These are phyloP conservation scores for Exophiala calicioides DNA, from an alignment of 2,329 filamentous ascomycete species.

Conservation along the genomic window DNA sequence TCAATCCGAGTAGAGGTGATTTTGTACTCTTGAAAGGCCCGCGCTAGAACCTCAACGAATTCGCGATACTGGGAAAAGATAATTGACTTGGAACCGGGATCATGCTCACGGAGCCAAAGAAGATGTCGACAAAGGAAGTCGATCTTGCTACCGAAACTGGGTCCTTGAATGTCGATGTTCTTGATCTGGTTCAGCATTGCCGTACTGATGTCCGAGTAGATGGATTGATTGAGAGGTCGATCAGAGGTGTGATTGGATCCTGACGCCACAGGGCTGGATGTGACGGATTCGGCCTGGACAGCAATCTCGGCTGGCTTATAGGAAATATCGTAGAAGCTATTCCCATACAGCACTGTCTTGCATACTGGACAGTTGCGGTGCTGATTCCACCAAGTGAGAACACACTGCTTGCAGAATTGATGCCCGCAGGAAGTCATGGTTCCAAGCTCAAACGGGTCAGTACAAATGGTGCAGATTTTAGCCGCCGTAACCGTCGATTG, in stretches of 20 bases:
- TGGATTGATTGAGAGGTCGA: conserved; percentile 48
- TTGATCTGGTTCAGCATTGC: conserved; percentile 77
- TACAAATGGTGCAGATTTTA: conserved; percentile 83
- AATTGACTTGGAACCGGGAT: conserved; percentile 85
- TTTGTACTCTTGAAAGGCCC: conserved; percentile 68
- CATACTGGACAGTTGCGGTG: conserved; percentile 82
- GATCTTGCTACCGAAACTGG: conserved; percentile 78
- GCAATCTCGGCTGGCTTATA: conserved; percentile 75
- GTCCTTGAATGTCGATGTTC: conserved; percentile 71
- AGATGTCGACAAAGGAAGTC: conserved; percentile 80
- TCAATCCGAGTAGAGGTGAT: conserved; percentile 75
- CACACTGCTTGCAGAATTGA: conserved; percentile 86
- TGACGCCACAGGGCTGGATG: conserved; percentile 10
- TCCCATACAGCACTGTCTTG: conserved; percentile 65
- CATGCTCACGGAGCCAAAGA: conserved; percentile 78
- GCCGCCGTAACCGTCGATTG: conserved; percentile 63
- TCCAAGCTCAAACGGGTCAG: conserved; percentile 72
- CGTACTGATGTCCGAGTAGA: conserved; percentile 76
- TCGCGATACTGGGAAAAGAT: conserved; percentile 90
- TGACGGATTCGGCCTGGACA: conserved; percentile 60
- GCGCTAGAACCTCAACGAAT: conserved; percentile 72
- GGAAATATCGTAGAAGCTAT: conserved; percentile 81
- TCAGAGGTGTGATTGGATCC: too few species aligned
- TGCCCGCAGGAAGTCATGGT: conserved; percentile 87
- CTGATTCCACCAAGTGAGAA: conserved; percentile 72